A percentile compares a stretch with the other conserved stretches of the same genome.
These are phyloP conservation scores for Suhomyces prunicola DNA, from an alignment of 805 yeast genomes.

Conservation along the genomic window DNA sequence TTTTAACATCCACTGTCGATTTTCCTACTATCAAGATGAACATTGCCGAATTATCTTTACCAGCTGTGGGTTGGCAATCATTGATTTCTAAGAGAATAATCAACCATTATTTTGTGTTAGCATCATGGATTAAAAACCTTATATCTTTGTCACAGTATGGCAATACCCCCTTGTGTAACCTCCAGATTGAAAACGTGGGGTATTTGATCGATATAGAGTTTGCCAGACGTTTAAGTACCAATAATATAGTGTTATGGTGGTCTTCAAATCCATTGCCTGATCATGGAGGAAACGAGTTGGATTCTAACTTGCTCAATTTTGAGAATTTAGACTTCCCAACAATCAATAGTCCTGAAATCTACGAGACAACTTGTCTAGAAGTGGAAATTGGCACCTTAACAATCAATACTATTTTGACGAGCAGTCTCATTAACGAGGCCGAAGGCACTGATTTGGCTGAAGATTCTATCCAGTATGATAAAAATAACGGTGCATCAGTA, in stretches of 20 bases:
- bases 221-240: conserved; percentile 68
- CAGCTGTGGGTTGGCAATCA: conserved; percentile 81
- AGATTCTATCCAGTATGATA: conserved; percentile 29
- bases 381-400: conserved; percentile 74
- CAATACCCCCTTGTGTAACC: conserved; percentile 82
- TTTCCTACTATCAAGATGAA: conserved; percentile 65
- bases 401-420: conserved; percentile 81
- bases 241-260: conserved; percentile 90
- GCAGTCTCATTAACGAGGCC: conserved; percentile 79
- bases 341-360: conserved; percentile 74
- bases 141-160: conserved; percentile 66
- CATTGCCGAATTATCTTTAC: conserved; percentile 55
- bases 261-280: conserved; percentile 76
- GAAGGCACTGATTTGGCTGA: conserved; percentile 80
- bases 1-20: conserved; percentile 46
- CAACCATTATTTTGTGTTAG: conserved; percentile 68
- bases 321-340: conserved; percentile 64
- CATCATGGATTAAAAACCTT: conserved; percentile 69
- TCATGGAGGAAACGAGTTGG: conserved; percentile 77
- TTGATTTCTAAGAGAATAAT: conserved; percentile 60
- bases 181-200: conserved; percentile 72
- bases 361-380: conserved; percentile 75
- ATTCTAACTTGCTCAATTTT: conserved; percentile 45
- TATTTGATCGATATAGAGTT: conserved; percentile 82
- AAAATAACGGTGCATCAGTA: conserved; percentile 41